Evolutionary conservation across 768 basidiomycete species (phyloP), one percentile per base, ranked within the genome.

Genomic region (Kwoniella heveanensis): DNA sequence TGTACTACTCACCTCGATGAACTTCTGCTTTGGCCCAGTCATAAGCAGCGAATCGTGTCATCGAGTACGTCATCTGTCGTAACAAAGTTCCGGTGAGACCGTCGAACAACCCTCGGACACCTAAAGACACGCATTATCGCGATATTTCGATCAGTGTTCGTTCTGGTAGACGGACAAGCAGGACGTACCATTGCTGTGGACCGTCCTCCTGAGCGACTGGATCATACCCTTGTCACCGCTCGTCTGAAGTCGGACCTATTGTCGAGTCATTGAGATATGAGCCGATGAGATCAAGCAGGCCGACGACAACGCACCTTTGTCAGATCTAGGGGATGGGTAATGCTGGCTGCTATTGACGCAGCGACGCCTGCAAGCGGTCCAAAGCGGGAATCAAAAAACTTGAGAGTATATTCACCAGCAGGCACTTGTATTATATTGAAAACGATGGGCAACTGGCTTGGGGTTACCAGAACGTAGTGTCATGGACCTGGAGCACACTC

Each of bases 21-120:
- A 93, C 71, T 7, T 88, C 67, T 82, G 88, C 91, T 84, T 92
- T 94, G 78, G 88, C 90, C 82, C 90, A 89, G 66, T 93, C 91
- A 78, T 93, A 92, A 17, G 90, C 90, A 86, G 90, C 92, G 83
- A 92, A 94, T n/a, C 91, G 84, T 78, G 90, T 91, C 78, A 92
- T 83, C 47, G 90, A 91, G 81, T 94, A 94, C 32, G 88, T 90
- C 90, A 93, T 91, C 81, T 95, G 92, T 27, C 92, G 86, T 80
- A 95, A 81, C 86, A 90, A 88, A 26, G 92, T 95, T 29, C 91
- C 92, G 1, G 88, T 83, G 63, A 92, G 90, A 19, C 92, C 92
- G 75, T 92, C 92, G 73, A 86, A 91, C 52, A 93, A 83, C 1
- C 92, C 92, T 39, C 86, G 83, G 53, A 82, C 81, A 60, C 62